These are phyloP conservation scores for Aspergillus piperis DNA, from an alignment of 2,329 filamentous ascomycete genomes.

Conservation along the genomic window DNA sequence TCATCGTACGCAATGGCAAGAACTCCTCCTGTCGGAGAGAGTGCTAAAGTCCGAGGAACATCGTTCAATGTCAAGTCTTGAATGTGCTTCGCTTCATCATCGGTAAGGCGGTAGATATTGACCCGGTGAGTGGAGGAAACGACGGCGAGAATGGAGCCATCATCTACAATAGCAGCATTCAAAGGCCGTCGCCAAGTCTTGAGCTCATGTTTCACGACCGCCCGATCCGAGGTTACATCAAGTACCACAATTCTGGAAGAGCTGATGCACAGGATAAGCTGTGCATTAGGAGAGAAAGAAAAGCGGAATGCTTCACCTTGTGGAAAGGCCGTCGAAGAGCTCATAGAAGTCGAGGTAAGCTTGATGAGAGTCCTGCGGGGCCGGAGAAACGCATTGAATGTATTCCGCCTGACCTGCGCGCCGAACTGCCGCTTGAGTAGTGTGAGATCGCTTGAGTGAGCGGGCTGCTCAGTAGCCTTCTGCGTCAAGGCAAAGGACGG, in stretches of 20 bases:
- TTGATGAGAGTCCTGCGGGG: conserved; percentile 72
- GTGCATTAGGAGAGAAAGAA: conserved; percentile 72
- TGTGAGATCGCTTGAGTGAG: conserved; percentile 54
- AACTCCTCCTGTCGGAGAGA: conserved; percentile 80
- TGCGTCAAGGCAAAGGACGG: conserved; percentile 43
- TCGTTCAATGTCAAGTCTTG: conserved; percentile 77
- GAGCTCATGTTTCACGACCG: conserved; percentile 72
- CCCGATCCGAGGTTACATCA: conserved; percentile 61
- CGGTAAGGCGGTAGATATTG: conserved; percentile 75
- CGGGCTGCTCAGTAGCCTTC: conserved; percentile 34
- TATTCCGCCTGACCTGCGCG: conserved; percentile 71
- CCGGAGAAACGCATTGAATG: conserved; percentile 74
- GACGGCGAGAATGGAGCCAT: conserved; percentile 74
- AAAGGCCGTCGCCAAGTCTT: conserved; percentile 76
- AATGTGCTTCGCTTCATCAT: conserved; percentile 66
- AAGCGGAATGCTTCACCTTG: conserved; percentile 86
- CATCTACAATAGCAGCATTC: conserved; percentile 75
- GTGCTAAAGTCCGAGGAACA: conserved; percentile 72
- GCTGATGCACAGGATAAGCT: conserved; percentile 76
- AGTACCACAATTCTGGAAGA: conserved; percentile 82
- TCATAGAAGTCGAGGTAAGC: conserved; percentile 79
- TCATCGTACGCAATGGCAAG: conserved; percentile 82
- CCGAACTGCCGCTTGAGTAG: conserved; percentile 67
- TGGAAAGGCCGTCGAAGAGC: conserved; percentile 75
- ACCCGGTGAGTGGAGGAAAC: conserved; percentile 80